phyloP scores from a whole-genome alignment of 768 basidiomycete species.

The Amanita phalloides region DNA sequence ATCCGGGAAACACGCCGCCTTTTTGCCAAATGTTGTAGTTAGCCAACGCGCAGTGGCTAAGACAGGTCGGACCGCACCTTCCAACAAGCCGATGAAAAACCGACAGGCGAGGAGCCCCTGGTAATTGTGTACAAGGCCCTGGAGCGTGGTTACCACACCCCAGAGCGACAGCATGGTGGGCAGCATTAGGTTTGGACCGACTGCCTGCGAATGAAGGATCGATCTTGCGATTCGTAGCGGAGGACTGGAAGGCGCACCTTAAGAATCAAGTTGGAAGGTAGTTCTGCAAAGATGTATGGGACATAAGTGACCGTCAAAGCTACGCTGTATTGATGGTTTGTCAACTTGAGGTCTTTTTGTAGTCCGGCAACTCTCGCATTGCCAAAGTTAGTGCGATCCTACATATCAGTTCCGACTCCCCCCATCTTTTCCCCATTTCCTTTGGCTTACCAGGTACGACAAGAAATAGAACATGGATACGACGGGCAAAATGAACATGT shows the following conservation, averaged over 20 bases:
- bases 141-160: slow-evolving; percentile 51
- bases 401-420: not conserved
- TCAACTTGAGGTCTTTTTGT: slow-evolving; percentile 40
- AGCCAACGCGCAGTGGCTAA: not conserved
- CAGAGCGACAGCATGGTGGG: slow-evolving; percentile 55
- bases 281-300: slow-evolving; percentile 47
- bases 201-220: slow-evolving; percentile 11
- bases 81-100: slow-evolving; percentile 43
- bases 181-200: slow-evolving; percentile 47
- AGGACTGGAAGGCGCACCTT: slow-evolving; percentile 21
- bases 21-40: slow-evolving; percentile 9
- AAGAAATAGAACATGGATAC: slow-evolving; percentile 40
- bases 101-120: slow-evolving; percentile 33
- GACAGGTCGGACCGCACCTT: slow-evolving; percentile 20
- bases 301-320: slow-evolving; percentile 37
- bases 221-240: slow-evolving; percentile 2
- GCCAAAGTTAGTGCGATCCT: slow-evolving; percentile 46
- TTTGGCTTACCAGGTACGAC: slow-evolving; percentile 36
- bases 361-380: slow-evolving; percentile 57
- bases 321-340: slow-evolving; percentile 38
- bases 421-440: not conserved
- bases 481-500: slow-evolving; percentile 35
- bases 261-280: slow-evolving; percentile 51
- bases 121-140: slow-evolving; percentile 45
- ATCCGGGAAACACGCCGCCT: slow-evolving; percentile 47